Evolutionary conservation across 805 yeast genomes (phyloP).

Genomic region (Candida pini): DNA sequence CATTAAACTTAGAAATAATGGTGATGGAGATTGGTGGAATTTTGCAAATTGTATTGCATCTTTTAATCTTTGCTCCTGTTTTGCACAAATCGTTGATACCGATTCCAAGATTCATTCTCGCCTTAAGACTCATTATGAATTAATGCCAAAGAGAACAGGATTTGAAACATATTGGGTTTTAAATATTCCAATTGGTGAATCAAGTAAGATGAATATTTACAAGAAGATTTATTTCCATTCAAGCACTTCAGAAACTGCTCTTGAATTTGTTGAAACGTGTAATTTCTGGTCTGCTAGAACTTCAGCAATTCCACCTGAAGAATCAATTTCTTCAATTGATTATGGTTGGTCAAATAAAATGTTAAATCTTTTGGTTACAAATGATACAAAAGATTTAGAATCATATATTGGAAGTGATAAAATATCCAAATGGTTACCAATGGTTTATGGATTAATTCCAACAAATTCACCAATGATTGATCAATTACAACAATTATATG

Average conservation of each 20-base stretch:
- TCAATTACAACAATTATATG: slow-evolving; percentile 35
- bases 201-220: slow-evolving; percentile 19
- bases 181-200: slow-evolving; percentile 42
- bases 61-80: slow-evolving; percentile 46
- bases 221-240: slow-evolving; percentile 55
- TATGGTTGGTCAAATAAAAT: slow-evolving; percentile 66
- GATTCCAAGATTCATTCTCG: slow-evolving; percentile 16
- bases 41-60: slow-evolving; percentile 54
- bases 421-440: slow-evolving; percentile 39
- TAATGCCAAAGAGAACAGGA: slow-evolving; percentile 28
- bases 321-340: slow-evolving; percentile 68
- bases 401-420: slow-evolving; percentile 25
- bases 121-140: slow-evolving; percentile 9
- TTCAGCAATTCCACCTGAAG: slow-evolving; percentile 74
- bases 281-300: slow-evolving; percentile 89
- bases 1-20: slow-evolving; percentile 11
- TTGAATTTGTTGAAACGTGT: slow-evolving; percentile 66
- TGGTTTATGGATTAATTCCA: slow-evolving; percentile 22
- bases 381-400: slow-evolving; percentile 5
- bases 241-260: slow-evolving; percentile 60
- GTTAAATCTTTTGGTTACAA: slow-evolving; percentile 9
- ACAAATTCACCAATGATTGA: slow-evolving; percentile 26
- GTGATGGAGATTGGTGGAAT: slow-evolving; percentile 65
- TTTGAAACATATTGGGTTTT: slow-evolving; percentile 46
- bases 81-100: slow-evolving; percentile 40